Evolutionary conservation across 805 yeast species (phyloP).

Genomic region (Priceomyces haplophilus): DNA sequence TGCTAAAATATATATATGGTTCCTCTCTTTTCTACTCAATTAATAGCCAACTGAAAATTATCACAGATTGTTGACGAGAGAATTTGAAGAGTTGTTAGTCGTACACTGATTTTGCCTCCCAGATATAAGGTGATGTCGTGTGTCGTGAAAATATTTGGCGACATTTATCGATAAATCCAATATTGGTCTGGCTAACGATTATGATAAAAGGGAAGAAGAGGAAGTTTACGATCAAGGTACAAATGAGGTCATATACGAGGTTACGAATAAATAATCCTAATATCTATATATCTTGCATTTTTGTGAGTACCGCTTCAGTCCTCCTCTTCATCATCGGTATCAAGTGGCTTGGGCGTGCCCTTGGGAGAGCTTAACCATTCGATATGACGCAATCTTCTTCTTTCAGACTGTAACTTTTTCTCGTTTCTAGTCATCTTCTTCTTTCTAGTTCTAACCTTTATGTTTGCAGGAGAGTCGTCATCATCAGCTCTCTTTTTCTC

Average conservation of each 20-base stretch:
- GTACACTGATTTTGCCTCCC: conserved; percentile 1
- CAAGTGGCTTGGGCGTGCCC: conserved; percentile 94
- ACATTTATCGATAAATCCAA: neutral
- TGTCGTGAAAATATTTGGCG: neutral
- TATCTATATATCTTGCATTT: too few species aligned
- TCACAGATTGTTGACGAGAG: neutral
- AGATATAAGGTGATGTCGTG: neutral
- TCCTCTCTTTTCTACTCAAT: neutral
- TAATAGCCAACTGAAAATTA: neutral
- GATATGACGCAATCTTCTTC: conserved; percentile 90
- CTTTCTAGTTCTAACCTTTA: conserved; percentile 88
- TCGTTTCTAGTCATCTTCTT: conserved; percentile 98
- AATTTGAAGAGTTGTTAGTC: neutral
- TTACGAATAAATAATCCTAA: too few species aligned
- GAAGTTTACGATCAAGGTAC: too few species aligned
- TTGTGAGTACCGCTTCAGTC: too few species aligned
- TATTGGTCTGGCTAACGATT: too few species aligned
- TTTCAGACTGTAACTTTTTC: conserved; percentile 83
- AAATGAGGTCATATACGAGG: too few species aligned
- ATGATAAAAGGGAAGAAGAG: too few species aligned
- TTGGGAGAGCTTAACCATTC: conserved; percentile 96
- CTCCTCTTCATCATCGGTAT: conserved; percentile 88
- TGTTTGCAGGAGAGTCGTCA: conserved; percentile 92
- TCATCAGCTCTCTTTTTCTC: conserved; percentile 52
- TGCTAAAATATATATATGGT: conserved; percentile 1